Evolutionary conservation across 2,329 filamentous ascomycete genomes (phyloP), one percentile per base, ranked within the genome.

Genomic region (Aspergillus arachidicola): DNA sequence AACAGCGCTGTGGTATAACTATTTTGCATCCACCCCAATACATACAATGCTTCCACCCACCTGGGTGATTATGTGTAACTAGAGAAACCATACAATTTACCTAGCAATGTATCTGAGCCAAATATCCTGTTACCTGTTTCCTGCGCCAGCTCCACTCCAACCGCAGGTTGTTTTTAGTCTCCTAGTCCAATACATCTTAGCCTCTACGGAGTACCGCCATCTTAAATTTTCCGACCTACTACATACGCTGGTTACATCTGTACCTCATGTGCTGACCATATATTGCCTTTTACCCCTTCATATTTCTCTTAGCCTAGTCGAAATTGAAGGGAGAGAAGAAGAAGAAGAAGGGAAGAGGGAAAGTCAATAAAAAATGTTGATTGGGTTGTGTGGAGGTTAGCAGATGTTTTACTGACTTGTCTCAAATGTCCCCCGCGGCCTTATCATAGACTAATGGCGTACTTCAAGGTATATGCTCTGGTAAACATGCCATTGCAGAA

Each of bases 401-500:
- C 59, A 69, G 26, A 56, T 54, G 16, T 21, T 26, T 38, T 51
- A 23, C 46, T 58, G 30, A 58, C 14, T 48, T 26, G n/a, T 36
- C n/a, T 30, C n/a, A 48, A 54, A 23, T 43, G 43, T 34, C 21
- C 21, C 23, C n/a, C n/a, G 14, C 23, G 19, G 19, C 14, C 48
- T 38, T 32, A 34, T 43, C 21, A 55, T 51, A 48, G 28, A 71
- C 66, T 72, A 62, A 73, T 58, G 23, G 7, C 45, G 21, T 57
- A 30, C 19, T 19, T 32, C 46, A 73, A 95, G 94, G 92, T 73
- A 94, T 97, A 72, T 98, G 94, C 81, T 89, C 94, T 56, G 95
- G 95, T 73, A 98, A 97, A 82, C 89, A 89, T 75, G 92, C 93
- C 11, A 92, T 98, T 68, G 93, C 93, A 62, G 87, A 92, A 60